Evolutionary conservation across 1,284 basidiomycete genomes (phyloP).

Genomic region (Afroboletus lepidellus): DNA sequence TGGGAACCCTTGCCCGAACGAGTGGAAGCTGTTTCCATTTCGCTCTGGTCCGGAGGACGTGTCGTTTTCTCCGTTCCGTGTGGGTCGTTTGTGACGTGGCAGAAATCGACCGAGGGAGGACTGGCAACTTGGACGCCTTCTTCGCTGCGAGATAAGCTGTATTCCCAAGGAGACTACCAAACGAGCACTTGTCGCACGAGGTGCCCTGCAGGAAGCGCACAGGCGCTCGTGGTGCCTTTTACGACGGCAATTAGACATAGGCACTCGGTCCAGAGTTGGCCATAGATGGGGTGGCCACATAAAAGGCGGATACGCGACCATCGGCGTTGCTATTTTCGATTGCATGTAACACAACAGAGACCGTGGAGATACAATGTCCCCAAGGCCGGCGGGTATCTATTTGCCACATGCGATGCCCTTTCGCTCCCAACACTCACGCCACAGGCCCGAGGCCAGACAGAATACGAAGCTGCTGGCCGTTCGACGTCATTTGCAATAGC

Average conservation of each 20-base stretch:
- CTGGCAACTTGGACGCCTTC: background rate
- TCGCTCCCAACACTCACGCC: background rate
- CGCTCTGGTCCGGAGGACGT: background rate
- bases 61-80: background rate
- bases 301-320: constrained; percentile 13
- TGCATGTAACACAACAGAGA: background rate
- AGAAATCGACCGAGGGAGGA: background rate
- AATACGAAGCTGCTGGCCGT: background rate
- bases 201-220: background rate
- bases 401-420: background rate
- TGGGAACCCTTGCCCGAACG: background rate
- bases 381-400: constrained; percentile 1
- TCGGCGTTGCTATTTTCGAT: constrained; percentile 16
- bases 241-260: background rate
- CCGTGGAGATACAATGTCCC: constrained; percentile 10
- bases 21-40: background rate
- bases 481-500: background rate
- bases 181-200: background rate
- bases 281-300: background rate
- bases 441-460: background rate
- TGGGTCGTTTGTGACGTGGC: background rate
- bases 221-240: no score
- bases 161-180: background rate
- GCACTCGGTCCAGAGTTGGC: background rate
- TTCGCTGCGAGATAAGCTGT: background rate